Evolutionary conservation across 2,329 filamentous ascomycete species (phyloP).

Genomic region (Ophiostoma novo-ulmi): DNA sequence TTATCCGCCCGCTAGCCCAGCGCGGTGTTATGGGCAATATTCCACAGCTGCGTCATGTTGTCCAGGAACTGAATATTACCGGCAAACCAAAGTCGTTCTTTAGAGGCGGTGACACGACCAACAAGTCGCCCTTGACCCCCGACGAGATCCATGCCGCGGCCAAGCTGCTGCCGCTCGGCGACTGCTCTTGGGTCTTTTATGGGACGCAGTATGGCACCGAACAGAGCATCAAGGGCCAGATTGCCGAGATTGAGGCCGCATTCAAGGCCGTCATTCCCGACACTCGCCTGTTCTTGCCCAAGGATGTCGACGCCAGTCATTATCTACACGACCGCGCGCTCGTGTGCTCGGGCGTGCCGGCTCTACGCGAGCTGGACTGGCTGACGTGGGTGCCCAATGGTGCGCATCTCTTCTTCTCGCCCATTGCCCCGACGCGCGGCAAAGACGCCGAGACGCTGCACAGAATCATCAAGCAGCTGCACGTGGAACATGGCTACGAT

Average conservation of each 20-base stretch:
- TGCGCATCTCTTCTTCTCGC: constrained; percentile 46
- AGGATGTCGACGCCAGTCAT: constrained; percentile 38
- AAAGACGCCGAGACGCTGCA: constrained; percentile 44
- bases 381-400: constrained; percentile 50
- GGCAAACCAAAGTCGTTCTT: constrained; percentile 36
- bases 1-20: constrained; percentile 34
- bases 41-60: constrained; percentile 41
- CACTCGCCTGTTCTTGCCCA: constrained; percentile 40
- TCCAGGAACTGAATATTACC: constrained; percentile 36
- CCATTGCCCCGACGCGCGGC: constrained; percentile 46
- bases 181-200: constrained; percentile 47
- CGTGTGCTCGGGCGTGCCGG: constrained; percentile 36
- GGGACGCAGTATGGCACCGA: constrained; percentile 40
- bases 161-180: constrained; percentile 38
- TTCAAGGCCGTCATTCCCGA: constrained; percentile 40
- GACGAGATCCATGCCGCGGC: constrained; percentile 34
- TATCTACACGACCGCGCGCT: constrained; percentile 36
- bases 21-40: constrained; percentile 42
- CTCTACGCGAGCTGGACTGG: constrained; percentile 39
- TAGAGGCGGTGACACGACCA: not conserved
- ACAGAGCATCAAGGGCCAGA: constrained; percentile 32
- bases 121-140: constrained; percentile 30
- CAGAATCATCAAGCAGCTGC: constrained; percentile 36
- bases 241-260: constrained; percentile 39
- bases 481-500: constrained; percentile 44